Evolutionary conservation across 768 basidiomycete species (phyloP).

Genomic region (Vararia minispora): DNA sequence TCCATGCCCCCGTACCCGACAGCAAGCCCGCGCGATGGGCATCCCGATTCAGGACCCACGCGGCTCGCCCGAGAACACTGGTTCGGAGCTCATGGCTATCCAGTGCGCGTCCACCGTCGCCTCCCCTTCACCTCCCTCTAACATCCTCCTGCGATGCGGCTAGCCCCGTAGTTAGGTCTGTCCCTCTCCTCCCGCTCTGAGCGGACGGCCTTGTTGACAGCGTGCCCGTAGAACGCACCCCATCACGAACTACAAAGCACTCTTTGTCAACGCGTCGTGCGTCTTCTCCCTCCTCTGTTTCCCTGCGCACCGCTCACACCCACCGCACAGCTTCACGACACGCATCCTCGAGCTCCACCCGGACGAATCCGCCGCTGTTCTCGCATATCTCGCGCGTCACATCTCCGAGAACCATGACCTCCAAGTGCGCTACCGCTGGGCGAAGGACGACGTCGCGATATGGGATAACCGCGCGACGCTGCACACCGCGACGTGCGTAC

Average conservation of each 20-base stretch:
- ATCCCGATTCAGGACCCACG: slow-evolving; percentile 28
- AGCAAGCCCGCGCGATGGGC: slow-evolving; percentile 22
- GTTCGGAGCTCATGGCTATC: slow-evolving; percentile 33
- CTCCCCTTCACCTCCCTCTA: slow-evolving; percentile 38
- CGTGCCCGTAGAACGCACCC: no score
- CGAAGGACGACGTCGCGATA: slow-evolving; percentile 40
- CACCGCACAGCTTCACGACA: slow-evolving; percentile 39
- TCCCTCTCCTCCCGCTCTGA: no score
- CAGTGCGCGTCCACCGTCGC: slow-evolving; percentile 31
- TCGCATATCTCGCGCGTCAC: slow-evolving; percentile 38
- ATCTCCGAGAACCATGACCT: slow-evolving; percentile 49
- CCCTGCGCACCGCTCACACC: no score
- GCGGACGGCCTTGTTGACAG: no score
- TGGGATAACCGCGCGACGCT: slow-evolving; percentile 49
- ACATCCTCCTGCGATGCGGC: no score
- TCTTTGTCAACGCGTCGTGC: slow-evolving; percentile 45
- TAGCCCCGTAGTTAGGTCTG: no score
- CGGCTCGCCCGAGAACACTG: slow-evolving; percentile 43
- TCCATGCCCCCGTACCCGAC: no score
- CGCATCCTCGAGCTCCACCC: slow-evolving; percentile 40
- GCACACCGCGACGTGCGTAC: slow-evolving; percentile 26
- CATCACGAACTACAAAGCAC: slow-evolving; percentile 45
- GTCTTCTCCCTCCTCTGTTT: slow-evolving; percentile 3
- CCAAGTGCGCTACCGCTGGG: slow-evolving; percentile 43
- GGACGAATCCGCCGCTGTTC: slow-evolving; percentile 41